Evolutionary conservation across 2,329 filamentous ascomycete genomes (phyloP).

Genomic region (Pyrenophora seminiperda): DNA sequence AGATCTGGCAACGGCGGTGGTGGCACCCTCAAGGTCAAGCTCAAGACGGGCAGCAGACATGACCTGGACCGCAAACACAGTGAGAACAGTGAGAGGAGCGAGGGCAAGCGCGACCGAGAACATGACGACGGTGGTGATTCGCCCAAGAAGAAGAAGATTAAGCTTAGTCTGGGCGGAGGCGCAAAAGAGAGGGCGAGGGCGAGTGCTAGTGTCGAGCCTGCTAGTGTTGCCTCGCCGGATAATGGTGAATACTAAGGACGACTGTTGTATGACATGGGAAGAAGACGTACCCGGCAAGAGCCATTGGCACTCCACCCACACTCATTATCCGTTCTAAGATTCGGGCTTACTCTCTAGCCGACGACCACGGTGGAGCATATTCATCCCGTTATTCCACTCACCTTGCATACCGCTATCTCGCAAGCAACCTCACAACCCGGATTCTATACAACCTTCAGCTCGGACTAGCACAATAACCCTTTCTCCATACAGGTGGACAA

Average conservation of each 20-base stretch:
- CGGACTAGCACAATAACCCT: too few relatives aligned
- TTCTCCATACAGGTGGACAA: too few relatives aligned
- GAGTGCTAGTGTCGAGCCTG: conserved; percentile 23
- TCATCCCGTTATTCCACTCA: too few relatives aligned
- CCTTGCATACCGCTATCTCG: too few relatives aligned
- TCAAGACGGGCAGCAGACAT: conserved; percentile 37
- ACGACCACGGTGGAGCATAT: too few relatives aligned
- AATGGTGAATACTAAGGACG: conserved; percentile 1
- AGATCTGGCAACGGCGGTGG: conserved; percentile 20
- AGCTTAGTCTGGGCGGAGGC: conserved; percentile 33
- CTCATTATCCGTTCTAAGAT: too few relatives aligned
- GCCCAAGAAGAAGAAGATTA: conserved; percentile 48
- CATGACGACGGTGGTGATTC: conserved; percentile 38
- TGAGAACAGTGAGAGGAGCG: conserved; percentile 35
- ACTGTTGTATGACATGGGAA: not conserved
- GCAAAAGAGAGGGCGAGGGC: conserved; percentile 21
- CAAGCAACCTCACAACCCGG: too few relatives aligned
- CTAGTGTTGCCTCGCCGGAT: conserved; percentile 4
- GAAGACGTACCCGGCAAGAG: not conserved
- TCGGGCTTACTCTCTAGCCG: too few relatives aligned
- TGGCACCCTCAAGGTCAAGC: conserved; percentile 40
- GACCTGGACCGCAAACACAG: conserved; percentile 39
- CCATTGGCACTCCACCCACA: too few relatives aligned
- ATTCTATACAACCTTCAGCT: too few relatives aligned
- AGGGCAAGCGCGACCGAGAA: conserved; percentile 45